Base-by-base conservation (phyloP, 768 basidiomycete genomes). In the Tylopilus rubrobrunneus region DNA sequence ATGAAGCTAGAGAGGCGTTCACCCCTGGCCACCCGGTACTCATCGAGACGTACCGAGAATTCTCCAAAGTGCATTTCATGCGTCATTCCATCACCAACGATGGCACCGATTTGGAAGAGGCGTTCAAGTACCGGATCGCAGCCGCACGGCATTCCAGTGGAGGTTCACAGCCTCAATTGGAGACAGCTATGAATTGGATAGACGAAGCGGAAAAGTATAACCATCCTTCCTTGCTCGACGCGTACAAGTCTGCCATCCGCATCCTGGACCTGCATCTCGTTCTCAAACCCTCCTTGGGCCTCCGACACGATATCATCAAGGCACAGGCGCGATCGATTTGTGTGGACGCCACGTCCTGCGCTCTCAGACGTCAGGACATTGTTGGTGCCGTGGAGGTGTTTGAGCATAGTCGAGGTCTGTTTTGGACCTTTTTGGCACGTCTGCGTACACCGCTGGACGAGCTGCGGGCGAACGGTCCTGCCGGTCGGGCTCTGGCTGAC, bases 351-450 rank as follows among this genome's bases (percentile, higher is more conserved):
- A 67, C 63, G 1, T 58, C 64, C 9, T 62, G 61, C 21, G 70
- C 69, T 7, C 62, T 68, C 33, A 49, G 57, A 29, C 21, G 48
- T 5, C 49, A 49, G 0, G 55, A 66, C 11, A 49, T 59, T 14
- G 52, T 66, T 7, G 60, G 51, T 19, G 69, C 65, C n/a, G 60
- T 75, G 29, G 71, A 74, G 55, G 64, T 73, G 64, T 62, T 76
- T 9, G 69, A 69, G 50, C 68, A 68, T 21, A 67, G 69, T 39
- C 55, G 63, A 19, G 54, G 56, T 15, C 10, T 69, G 11, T 58
- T 69, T 27, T 70, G 68, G 68, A 55, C 55, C 2, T 57, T 59
- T 7, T 41, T 66, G 48, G 51, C 51, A 9, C 64, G 62, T 28
- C 57, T 64, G 33, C 55, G 69, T 23, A 67, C 62, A 0, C 56